Evolutionary conservation across 164 flowering plant species (phyloP), one percentile per base, ranked within the genome.

Genomic region (Liquidambar formosana): DNA sequence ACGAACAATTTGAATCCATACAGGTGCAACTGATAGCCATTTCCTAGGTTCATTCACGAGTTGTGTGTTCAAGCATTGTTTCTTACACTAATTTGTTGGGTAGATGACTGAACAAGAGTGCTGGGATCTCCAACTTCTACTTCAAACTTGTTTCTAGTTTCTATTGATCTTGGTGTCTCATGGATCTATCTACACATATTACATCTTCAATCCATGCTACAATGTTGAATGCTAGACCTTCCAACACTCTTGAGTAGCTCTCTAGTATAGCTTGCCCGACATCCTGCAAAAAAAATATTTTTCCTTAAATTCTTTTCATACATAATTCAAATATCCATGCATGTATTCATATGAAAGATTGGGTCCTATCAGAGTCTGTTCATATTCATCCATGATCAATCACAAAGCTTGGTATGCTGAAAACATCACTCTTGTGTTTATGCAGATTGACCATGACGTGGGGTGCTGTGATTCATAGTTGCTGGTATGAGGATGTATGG

Each of bases 161-260:
- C 75, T 71, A 68, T 44, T 65, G 53, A 18, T 78, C 75, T 61
- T 81, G 79, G 38, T 62, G 68, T 74, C 76, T 86, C 46, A 78
- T 57, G 23, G 78, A 61, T 70, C 63, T 82, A 70, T 95, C 97
- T 33, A 76, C 92, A 65, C 67, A 82, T 14, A 93, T 78, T 45
- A 91, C 97, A 77, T 91, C 99, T 18, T 95, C 94, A 33, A 89
- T 86, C 99, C 96, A 90, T 51, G 96, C 85, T 43, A 91, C 97
- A 65, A 89, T 77, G 85, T 93, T 95, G 86, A 83, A 93, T 63
- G 99, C 99, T 43, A 93, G 67, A 64, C 97, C 84, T 81, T 95
- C 99, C 76, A 95, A 74, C n/a, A 95, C 97, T 71, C 99, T 89
- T 14, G 99, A 92, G 76, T 92, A 92, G 88, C 97, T 92, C 77